Conservation (phyloP, 345 rosid genomes). For the Sapria himalayana region DNA sequence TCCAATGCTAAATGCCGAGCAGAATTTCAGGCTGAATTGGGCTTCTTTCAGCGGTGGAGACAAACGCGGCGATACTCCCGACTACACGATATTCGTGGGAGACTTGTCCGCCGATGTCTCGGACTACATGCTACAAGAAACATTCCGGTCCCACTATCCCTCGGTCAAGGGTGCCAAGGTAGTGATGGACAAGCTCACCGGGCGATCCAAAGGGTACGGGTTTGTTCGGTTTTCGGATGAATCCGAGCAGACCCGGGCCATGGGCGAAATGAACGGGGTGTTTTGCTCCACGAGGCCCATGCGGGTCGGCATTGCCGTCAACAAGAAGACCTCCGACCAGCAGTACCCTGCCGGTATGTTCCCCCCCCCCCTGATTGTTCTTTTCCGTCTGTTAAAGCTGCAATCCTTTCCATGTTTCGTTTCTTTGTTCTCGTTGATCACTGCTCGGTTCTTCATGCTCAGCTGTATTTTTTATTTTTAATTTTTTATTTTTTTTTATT, state of each 20-base stretch:
- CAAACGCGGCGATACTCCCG: conserved; percentile 62
- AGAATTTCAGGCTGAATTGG: conserved; percentile 73
- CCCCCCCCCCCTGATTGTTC: background rate
- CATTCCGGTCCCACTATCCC: conserved; percentile 44
- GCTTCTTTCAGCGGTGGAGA: conserved; percentile 58
- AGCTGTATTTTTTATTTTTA: background rate
- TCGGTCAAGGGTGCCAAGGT: conserved; percentile 76
- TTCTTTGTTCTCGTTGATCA: too few species aligned
- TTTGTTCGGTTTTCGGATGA: conserved; percentile 80
- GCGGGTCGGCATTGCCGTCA: conserved; percentile 72
- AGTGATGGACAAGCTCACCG: conserved; percentile 75
- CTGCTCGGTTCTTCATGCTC: background rate
- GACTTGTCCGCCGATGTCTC: conserved; percentile 93
- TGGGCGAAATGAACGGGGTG: conserved; percentile 81
- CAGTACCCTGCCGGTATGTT: conserved; percentile 42
- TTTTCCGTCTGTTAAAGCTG: background rate
- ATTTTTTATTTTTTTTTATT: background rate
- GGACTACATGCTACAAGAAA: conserved; percentile 66
- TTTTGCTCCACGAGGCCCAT: conserved; percentile 82
- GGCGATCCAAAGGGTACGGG: conserved; percentile 77
- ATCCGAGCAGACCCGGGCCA: conserved; percentile 60
- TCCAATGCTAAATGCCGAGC: conserved; percentile 55
- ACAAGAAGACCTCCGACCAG: conserved; percentile 42
- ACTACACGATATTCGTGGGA: conserved; percentile 67
- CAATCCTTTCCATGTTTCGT: background rate